Conservation (phyloP, 345 rosid genomes). For the Populus ilicifolia region DNA sequence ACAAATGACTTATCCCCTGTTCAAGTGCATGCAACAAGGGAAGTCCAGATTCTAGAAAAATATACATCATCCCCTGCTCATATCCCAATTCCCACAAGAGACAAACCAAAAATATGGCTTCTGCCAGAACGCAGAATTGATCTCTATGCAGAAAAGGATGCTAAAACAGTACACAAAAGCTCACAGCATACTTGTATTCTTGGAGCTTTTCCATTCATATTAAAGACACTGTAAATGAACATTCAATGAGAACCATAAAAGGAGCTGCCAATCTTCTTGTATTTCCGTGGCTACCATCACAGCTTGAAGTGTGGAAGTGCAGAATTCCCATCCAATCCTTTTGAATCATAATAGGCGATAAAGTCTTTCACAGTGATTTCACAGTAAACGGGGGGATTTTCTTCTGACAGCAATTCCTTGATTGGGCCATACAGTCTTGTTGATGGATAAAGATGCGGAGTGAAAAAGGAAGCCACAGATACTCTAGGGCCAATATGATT, state of each 20-base stretch:
- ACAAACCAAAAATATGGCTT: background rate
- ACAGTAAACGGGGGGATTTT: constrained; percentile 6
- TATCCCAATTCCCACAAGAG: background rate
- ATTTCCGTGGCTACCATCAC: too few relatives aligned
- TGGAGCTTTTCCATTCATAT: background rate
- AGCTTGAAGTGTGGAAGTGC: constrained; percentile 14
- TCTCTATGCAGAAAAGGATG: background rate
- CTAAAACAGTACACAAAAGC: background rate
- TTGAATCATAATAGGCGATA: background rate
- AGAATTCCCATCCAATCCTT: constrained; percentile 7
- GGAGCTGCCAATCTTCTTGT: too few relatives aligned
- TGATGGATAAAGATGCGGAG: background rate
- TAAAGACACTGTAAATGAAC: background rate
- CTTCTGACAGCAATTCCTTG: constrained; percentile 16
- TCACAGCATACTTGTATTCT: background rate
- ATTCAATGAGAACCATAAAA: background rate
- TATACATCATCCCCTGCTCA: background rate
- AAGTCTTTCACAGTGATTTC: constrained; percentile 16
- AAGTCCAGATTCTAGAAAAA: background rate
- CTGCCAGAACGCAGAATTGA: background rate
- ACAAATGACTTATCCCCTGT: background rate
- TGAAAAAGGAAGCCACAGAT: constrained; percentile 14
- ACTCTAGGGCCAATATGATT: constrained; percentile 8
- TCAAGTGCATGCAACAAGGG: background rate
- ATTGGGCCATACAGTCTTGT: constrained; percentile 13